Base-by-base conservation (phyloP, 2,329 filamentous ascomycete species). In the Pseudogymnoascus sp. region DNA sequence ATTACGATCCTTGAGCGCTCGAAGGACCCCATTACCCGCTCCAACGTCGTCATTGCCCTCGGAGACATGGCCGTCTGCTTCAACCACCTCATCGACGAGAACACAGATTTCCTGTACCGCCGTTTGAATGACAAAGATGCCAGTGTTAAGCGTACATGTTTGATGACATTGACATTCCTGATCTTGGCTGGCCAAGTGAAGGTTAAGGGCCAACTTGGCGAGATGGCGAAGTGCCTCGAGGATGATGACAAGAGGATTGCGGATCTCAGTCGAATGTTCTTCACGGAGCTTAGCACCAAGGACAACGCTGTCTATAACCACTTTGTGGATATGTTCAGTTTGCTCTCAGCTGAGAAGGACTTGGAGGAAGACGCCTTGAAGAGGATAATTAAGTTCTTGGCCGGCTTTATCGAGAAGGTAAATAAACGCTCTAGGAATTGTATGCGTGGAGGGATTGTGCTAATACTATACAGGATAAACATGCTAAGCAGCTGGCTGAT, bases 51-150 rank as follows among this genome's bases (percentile, higher is more conserved):
- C 15, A 96, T 99, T 68, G 93, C 94, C 0, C 85, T 99, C 0
- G 94, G 94, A 39, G 94, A 99, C 72, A 99, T 99, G 94, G 95
- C 95, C 0, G 94, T 99, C 21, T 97, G 92, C 82, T 99, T 99
- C 82, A 99, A 99, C 72, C 94, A 99, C 72, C 84, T 99, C 59
- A 97, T 99, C 68, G 95, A 99, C 72, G 95, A 99, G 76, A 97
- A 99, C 75, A 99, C 94, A 0, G 94, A 99, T 73, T 99, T 97
- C 79, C 76, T 99, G 42, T 99, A 99, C 76, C 87, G 94, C 18
- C 87, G 95, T 15, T 82, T 99, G 6, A 95, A 94, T 13, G 95
- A 99, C 71, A 79, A 84, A 13, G 92, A 97, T 69, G 84, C 86
- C 21, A 93, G 89, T 2, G 94, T 99, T 65, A 99, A 97, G 80